phyloP scores from a whole-genome alignment of 305 asterid genomes.

The Plantago lanceolata region DNA sequence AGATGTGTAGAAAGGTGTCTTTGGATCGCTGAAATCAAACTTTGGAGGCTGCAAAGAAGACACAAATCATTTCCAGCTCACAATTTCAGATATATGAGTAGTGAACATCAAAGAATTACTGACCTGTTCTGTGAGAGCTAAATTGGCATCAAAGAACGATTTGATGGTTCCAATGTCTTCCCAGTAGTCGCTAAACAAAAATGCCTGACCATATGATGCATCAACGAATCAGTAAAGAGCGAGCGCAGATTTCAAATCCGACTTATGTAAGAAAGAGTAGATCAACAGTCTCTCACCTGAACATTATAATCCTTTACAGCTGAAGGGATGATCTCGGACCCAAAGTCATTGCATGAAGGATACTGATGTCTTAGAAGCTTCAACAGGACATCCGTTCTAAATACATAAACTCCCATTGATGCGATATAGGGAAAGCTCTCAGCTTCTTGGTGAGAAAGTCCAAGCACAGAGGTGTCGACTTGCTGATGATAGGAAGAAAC shows the following conservation, averaged over 20 bases:
- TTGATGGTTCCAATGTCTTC: conserved; percentile 85
- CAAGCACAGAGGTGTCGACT: conserved; percentile 81
- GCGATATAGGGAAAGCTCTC: conserved; percentile 66
- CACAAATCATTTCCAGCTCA: conserved; percentile 17
- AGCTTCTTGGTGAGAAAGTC: conserved; percentile 67
- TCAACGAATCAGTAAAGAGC: conserved; percentile 9
- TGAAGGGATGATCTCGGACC: conserved; percentile 89
- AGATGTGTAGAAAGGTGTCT: conserved; percentile 90
- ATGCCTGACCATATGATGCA: conserved; percentile 51
- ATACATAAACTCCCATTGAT: conserved; percentile 94
- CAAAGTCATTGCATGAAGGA: conserved; percentile 87
- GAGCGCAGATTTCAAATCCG: conserved; percentile 3
- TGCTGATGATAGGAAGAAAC: conserved; percentile 38
- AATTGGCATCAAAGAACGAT: conserved; percentile 81
- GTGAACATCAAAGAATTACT: not conserved
- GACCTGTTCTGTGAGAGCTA: conserved; percentile 92
- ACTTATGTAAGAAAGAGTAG: not conserved
- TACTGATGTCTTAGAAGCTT: conserved; percentile 54
- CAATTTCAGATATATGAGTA: not conserved
- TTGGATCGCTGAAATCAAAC: conserved; percentile 83
- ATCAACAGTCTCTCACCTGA: conserved; percentile 46
- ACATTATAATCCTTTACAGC: conserved; percentile 82
- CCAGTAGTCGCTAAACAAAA: conserved; percentile 78
- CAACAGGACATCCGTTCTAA: conserved; percentile 68
- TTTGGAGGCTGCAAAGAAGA: conserved; percentile 59